Evolutionary conservation across 495 filamentous ascomycete species (phyloP), one percentile per base, ranked within the genome.

Genomic region (Lasiosphaeriaceae sp.): DNA sequence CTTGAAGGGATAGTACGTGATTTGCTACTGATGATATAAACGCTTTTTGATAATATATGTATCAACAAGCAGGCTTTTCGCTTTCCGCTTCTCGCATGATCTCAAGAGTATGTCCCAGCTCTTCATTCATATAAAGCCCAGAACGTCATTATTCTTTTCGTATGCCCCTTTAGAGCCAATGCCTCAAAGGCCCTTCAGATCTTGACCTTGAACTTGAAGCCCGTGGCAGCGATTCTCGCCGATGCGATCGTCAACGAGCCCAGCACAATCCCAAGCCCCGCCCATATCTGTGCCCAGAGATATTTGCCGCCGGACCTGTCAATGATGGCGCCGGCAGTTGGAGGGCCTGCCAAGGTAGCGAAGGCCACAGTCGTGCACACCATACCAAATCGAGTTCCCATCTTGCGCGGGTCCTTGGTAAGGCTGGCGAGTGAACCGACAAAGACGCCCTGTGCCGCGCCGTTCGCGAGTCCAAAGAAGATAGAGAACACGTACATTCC

Each of bases 351-450:
- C 17, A 76, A 63, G 17, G 71, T 71, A 3, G 73, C 72, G 49
- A 75, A 73, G 6, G 65, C 70, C 3, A 63, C 54, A 31, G 74
- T 63, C 3, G 72, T 77, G 26, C 70, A 74, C 16, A 74, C 69
- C 74, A 78, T 77, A 31, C 75, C 75, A 48, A 74, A 77, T 17
- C 74, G 44, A 0, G 66, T 74, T 2, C 76, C 75, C 73, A 77
- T 74, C 64, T 72, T 74, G 19, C 63, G 50, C 1, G 67, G 72
- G 50, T 77, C 67, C 39, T 58, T 65, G 12, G 69, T 76, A 50
- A 77, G 26, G 46, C 71, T 72, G 2, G 73, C 72, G 20, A 79
- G 59, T 19, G 70, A 65, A 26, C 68, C 63, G 19, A 63, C 62
- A 55, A 70, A 76, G 11, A 71, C 58, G 11, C 72, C 71, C 58